A percentile compares a stretch with the other conserved stretches of the same genome.
These are phyloP conservation scores for Pseudoturritis turrita DNA, from an alignment of 345 rosid genomes.

Conservation along the genomic window DNA sequence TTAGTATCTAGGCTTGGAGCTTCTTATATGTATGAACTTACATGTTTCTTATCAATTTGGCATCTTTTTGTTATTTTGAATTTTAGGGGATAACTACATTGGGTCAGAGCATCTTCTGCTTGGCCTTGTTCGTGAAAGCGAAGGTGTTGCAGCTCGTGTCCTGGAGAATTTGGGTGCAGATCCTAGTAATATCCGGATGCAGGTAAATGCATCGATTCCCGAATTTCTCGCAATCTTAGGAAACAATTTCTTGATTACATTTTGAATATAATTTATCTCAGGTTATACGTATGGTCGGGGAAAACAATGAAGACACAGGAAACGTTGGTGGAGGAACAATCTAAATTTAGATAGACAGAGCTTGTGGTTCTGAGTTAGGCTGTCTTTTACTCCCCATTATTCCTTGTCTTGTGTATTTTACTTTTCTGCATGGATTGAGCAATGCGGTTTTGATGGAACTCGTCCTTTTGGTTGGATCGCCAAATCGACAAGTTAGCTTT, in stretches of 20 bases:
- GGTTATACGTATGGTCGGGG: conserved; percentile 99
- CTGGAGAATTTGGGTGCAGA: conserved; percentile 95
- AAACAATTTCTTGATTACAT: background rate
- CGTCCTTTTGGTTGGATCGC: too few relatives aligned
- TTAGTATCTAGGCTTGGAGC: background rate
- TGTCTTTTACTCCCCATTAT: too few relatives aligned
- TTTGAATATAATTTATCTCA: conserved; percentile 17
- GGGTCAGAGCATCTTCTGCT: conserved; percentile 99
- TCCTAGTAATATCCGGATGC: conserved; percentile 84
- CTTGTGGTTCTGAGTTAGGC: too few relatives aligned
- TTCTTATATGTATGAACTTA: background rate
- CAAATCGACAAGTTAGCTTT: too few relatives aligned
- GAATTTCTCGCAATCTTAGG: background rate
- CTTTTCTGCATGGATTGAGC: too few relatives aligned
- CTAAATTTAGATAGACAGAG: too few relatives aligned
- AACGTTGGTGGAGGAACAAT: conserved; percentile 77
- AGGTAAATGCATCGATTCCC: conserved; percentile 45
- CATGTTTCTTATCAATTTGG: background rate
- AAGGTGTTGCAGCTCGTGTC: conserved; percentile 99
- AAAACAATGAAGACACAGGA: conserved; percentile 80
- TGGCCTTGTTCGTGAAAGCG: conserved; percentile 95
- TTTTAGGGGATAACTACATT: conserved; percentile 91
- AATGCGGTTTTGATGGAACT: too few relatives aligned
- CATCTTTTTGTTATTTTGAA: too few relatives aligned
- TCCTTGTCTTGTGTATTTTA: too few relatives aligned